Evolutionary conservation across 2,329 filamentous ascomycete genomes (phyloP).

Genomic region (Phaeosphaeria sp.): DNA sequence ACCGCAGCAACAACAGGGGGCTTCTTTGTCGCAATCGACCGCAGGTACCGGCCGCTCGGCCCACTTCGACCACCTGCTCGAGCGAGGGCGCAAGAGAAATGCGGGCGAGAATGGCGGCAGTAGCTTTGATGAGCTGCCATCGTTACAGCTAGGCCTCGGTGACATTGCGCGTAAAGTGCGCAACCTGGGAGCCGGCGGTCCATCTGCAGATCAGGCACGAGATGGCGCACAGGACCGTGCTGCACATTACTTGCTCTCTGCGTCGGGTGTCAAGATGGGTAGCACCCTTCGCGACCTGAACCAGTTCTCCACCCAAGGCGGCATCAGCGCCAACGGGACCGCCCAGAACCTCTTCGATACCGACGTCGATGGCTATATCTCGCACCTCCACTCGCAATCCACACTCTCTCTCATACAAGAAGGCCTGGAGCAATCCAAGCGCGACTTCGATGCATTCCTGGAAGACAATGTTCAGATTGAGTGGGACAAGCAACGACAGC

Average conservation of each 20-base stretch:
- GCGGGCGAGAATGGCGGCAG: conserved; percentile 67
- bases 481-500: conserved; percentile 91
- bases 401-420: conserved; percentile 91
- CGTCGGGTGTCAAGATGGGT: conserved; percentile 89
- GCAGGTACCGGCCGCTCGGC: conserved; percentile 56
- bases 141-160: conserved; percentile 86
- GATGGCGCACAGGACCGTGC: conserved; percentile 53
- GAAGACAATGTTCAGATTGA: conserved; percentile 95
- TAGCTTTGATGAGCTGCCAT: conserved; percentile 79
- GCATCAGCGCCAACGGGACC: conserved; percentile 63
- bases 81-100: conserved; percentile 71
- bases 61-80: conserved; percentile 70
- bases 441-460: conserved; percentile 91
- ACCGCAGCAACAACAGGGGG: conserved; percentile 26
- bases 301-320: conserved; percentile 71
- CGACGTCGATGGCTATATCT: conserved; percentile 74
- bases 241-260: conserved; percentile 88
- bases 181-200: conserved; percentile 77
- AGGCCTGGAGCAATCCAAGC: conserved; percentile 85
- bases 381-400: conserved; percentile 87
- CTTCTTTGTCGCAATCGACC: conserved; percentile 42
- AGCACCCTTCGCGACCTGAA: conserved; percentile 86
- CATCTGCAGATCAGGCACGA: conserved; percentile 59
- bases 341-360: conserved; percentile 56
- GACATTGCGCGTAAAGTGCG: conserved; percentile 81